Evolutionary conservation across 768 basidiomycete species (phyloP), one percentile per base, ranked within the genome.

Genomic region (Termitomyces sp.): DNA sequence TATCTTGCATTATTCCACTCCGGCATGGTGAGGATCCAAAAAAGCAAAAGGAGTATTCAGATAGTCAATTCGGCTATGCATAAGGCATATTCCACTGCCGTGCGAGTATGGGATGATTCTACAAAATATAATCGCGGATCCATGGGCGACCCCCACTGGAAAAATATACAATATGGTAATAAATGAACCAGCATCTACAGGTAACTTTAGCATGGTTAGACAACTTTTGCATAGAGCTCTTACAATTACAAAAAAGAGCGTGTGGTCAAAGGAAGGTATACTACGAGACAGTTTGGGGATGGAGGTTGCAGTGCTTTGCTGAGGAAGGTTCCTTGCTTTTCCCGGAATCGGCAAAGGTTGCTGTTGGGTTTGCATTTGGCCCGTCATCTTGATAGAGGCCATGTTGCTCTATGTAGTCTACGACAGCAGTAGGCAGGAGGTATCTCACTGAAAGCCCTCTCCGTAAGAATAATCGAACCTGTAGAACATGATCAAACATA

Each of bases 391-490:
- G 77, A 66, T 92, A 92, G 63, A 92, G 76, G 40, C 86, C 82
- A 64, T 95, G 78, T 69, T 90, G 80, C 70, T 94, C 88, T 74
- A 98, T 99, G 70, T 99, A 99, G 63, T 95, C 87, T 61, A 95
- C 92, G 50, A 98, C 96, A 40, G 86, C 83, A 53, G 88, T 82
- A 10, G 97, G 97, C 52, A 98, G 81, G 44, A 99, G 82, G 74
- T 98, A 99, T 65, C 91, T 87, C 64, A 90, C 85, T 35, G 88
- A 91, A 33, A 93, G 81, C 12, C 91, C 91, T 64, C 89, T 81
- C 67, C 89, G 79, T 55, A 93, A 76, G 75, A 92, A 90, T 33
- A 91, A 71, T 36, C 89, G 87, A 63, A 86, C 79, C 78, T 81
- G 55, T 28, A 49, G 16, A 23, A 38, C 51, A 30, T 32, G 38